These are phyloP conservation scores for Vitis hybrid DNA, from an alignment of 177 flowering plant species.

Conservation along the genomic window DNA sequence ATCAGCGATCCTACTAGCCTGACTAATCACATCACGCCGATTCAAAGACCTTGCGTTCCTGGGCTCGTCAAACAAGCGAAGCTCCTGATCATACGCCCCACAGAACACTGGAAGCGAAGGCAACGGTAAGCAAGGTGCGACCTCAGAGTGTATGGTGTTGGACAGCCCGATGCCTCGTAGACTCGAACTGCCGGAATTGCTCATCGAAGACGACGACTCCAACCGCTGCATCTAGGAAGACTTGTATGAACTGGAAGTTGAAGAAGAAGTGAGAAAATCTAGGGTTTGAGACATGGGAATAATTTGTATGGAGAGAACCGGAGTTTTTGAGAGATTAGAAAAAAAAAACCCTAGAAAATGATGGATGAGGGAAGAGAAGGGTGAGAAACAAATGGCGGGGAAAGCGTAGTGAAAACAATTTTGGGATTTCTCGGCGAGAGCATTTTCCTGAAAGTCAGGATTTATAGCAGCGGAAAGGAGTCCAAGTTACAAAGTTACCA, in stretches of 20 bases:
- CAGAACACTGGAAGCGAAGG: constrained; percentile 84
- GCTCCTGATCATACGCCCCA: constrained; percentile 73
- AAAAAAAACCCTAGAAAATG: constrained; percentile 32
- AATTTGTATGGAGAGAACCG: not conserved
- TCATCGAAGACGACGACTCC: constrained; percentile 31
- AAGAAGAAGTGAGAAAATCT: constrained; percentile 9
- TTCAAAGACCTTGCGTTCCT: constrained; percentile 28
- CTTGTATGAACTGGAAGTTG: not conserved
- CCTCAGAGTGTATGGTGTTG: constrained; percentile 79
- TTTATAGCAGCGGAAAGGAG: constrained; percentile 1
- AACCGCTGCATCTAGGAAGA: constrained; percentile 11
- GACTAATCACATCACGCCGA: constrained; percentile 57
- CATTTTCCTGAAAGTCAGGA: not conserved
- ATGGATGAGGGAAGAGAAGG: constrained; percentile 6
- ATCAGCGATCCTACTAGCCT: constrained; percentile 71
- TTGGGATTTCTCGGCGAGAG: constrained; percentile 12
- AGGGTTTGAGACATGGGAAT: constrained; percentile 6
- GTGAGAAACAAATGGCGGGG: constrained; percentile 50
- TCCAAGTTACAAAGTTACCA: not conserved
- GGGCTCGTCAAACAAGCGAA: constrained; percentile 60
- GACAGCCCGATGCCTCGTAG: constrained; percentile 57
- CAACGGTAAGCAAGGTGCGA: constrained; percentile 77
- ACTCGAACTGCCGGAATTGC: constrained; percentile 22
- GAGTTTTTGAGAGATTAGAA: constrained; percentile 6
- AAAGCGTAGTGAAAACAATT: constrained; percentile 17